These are phyloP conservation scores for Escovopsis sp. DNA, from an alignment of 2,329 filamentous ascomycete genomes.

Conservation along the genomic window DNA sequence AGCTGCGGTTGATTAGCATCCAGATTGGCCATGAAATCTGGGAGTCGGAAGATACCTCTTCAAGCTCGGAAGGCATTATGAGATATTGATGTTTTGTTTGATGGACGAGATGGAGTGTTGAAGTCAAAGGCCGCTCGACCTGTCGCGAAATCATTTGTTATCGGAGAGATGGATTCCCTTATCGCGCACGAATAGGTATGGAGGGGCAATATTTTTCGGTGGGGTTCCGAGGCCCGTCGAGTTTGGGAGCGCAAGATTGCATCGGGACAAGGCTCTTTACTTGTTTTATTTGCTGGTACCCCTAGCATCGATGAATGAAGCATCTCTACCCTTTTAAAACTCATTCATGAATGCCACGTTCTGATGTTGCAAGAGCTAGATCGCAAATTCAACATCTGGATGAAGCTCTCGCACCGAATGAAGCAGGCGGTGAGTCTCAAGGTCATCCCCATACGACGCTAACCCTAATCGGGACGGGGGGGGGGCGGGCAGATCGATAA, in stretches of 20 bases:
- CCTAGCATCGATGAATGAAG: no score
- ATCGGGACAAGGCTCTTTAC: no score
- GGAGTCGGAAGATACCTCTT: conserved; percentile 42
- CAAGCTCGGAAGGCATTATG: conserved; percentile 59
- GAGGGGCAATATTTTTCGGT: conserved; percentile 11
- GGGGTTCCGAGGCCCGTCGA: conserved; percentile 4
- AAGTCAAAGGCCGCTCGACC: no score
- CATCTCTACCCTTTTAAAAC: conserved; percentile 3
- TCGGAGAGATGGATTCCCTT: not conserved
- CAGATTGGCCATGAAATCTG: not conserved
- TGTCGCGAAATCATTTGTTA: no score
- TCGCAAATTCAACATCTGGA: not conserved
- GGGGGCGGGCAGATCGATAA: conserved; percentile 27
- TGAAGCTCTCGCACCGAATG: not conserved
- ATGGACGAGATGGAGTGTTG: not conserved
- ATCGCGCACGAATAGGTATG: conserved; percentile 4
- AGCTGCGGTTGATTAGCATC: conserved; percentile 38
- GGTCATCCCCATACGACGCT: conserved; percentile 8
- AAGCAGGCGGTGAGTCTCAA: conserved; percentile 19
- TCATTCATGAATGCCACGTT: not conserved
- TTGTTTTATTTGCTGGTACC: no score
- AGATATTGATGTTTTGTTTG: not conserved
- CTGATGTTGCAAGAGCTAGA: not conserved
- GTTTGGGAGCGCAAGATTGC: no score
- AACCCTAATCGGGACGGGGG: conserved; percentile 12